phyloP scores from a whole-genome alignment of 805 yeast species.

The Naumovozyma dairenensis region DNA sequence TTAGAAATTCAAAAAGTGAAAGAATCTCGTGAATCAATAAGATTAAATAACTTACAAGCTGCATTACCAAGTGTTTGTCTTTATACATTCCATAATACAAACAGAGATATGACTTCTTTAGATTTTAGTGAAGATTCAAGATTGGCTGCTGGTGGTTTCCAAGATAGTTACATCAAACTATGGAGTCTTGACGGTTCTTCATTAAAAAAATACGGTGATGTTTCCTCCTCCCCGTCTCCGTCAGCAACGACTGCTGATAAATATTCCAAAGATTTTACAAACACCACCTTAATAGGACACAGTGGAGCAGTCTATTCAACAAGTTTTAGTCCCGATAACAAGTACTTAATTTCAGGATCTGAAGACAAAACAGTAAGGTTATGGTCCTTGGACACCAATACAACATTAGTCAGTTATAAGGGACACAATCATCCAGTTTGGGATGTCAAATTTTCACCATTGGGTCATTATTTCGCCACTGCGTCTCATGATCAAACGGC shows the following conservation, averaged over 20 bases:
- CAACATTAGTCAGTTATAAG: slow-evolving; percentile 84
- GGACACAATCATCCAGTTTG: slow-evolving; percentile 96
- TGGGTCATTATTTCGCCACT: slow-evolving; percentile 97
- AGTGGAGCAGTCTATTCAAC: slow-evolving; percentile 89
- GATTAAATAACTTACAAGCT: slow-evolving; percentile 60
- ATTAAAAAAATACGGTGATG: slow-evolving; percentile 47
- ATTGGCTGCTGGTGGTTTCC: slow-evolving; percentile 87
- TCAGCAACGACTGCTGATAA: slow-evolving; percentile 32
- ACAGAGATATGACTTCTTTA: slow-evolving; percentile 75
- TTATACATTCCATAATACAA: slow-evolving; percentile 96
- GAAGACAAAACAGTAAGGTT: slow-evolving; percentile 88
- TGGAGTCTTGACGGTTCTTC: slow-evolving; percentile 94
- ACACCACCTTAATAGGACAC: slow-evolving; percentile 62
- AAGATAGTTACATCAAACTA: slow-evolving; percentile 79
- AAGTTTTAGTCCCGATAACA: slow-evolving; percentile 83
- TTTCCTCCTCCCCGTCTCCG: slow-evolving; percentile 39
- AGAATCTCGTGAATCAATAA: slow-evolving; percentile 70
- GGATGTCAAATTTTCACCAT: slow-evolving; percentile 92
- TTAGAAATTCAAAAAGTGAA: slow-evolving; percentile 68
- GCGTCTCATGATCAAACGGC: slow-evolving; percentile 98
- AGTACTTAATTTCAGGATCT: slow-evolving; percentile 68
- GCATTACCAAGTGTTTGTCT: slow-evolving; percentile 90
- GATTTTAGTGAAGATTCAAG: slow-evolving; percentile 84
- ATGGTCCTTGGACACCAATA: slow-evolving; percentile 89
- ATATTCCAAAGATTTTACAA: slow-evolving; percentile 21